Evolutionary conservation across 768 basidiomycete genomes (phyloP).

Genomic region (Tephrocybe sp.): DNA sequence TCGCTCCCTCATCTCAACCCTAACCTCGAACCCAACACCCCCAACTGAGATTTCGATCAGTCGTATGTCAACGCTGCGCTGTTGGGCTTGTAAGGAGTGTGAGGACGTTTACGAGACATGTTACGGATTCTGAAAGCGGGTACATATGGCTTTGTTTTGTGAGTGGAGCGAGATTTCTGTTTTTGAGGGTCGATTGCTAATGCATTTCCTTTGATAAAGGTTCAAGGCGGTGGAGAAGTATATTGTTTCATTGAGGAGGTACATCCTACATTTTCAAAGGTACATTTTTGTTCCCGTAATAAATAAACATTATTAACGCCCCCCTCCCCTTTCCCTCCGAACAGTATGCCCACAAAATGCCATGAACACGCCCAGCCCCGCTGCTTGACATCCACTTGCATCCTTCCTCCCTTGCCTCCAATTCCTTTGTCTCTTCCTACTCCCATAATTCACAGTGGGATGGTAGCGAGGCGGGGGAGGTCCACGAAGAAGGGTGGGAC

Average conservation of each 20-base stretch:
- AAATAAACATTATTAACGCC: neutral
- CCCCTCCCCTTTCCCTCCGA: neutral
- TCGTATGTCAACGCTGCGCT: slow-evolving; percentile 66
- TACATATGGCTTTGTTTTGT: slow-evolving; percentile 85
- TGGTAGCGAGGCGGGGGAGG: slow-evolving; percentile 15
- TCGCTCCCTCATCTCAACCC: neutral
- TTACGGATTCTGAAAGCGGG: slow-evolving; percentile 69
- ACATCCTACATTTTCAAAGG: slow-evolving; percentile 91
- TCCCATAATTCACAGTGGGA: too few relatives aligned
- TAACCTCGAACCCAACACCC: slow-evolving; percentile 43
- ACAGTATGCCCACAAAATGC: slow-evolving; percentile 77
- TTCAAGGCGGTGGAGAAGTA: slow-evolving; percentile 76
- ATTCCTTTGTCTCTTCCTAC: neutral
- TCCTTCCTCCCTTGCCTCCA: slow-evolving; percentile 3
- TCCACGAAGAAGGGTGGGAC: neutral
- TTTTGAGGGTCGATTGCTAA: too few relatives aligned
- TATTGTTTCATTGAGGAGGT: slow-evolving; percentile 66
- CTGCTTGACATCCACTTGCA: slow-evolving; percentile 7
- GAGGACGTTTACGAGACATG: slow-evolving; percentile 83
- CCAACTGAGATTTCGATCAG: slow-evolving; percentile 86
- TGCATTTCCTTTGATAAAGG: slow-evolving; percentile 32
- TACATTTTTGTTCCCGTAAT: slow-evolving; percentile 19
- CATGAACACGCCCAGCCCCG: slow-evolving; percentile 48
- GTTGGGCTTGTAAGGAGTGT: slow-evolving; percentile 78
- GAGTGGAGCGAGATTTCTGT: slow-evolving; percentile 1